Percentiles rank a stretch among this genome's conserved stretches.
Evolutionary conservation across 768 basidiomycete species (phyloP).

Genomic region (Boletus subparvulus): DNA sequence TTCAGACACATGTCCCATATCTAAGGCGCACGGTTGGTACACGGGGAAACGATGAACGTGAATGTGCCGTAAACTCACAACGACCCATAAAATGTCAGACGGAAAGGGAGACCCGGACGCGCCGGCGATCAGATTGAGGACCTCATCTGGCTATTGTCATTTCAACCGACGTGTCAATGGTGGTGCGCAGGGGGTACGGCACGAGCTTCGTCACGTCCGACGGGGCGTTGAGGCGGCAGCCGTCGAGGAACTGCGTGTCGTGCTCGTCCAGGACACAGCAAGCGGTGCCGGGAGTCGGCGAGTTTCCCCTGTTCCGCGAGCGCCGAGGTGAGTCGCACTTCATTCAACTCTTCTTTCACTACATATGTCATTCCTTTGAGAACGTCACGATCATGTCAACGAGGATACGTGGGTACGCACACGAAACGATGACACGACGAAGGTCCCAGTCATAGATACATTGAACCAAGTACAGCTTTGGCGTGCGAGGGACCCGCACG

Average conservation of each 20-base stretch:
- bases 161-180: neutral
- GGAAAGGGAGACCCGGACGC: neutral
- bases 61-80: neutral
- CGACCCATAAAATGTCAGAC: conserved; percentile 11
- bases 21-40: neutral
- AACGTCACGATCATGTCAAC: neutral
- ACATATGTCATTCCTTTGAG: too few species aligned
- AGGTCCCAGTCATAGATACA: conserved; percentile 2
- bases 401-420: neutral
- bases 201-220: conserved; percentile 9
- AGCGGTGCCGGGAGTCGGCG: neutral
- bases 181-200: conserved; percentile 3
- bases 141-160: neutral
- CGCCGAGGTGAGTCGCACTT: neutral
- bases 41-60: neutral
- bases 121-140: neutral
- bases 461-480: neutral
- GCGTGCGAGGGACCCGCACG: conserved; percentile 1
- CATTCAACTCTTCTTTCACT: neutral
- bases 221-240: neutral
- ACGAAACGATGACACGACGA: neutral
- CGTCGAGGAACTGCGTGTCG: neutral
- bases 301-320: neutral
- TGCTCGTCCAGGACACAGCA: neutral
- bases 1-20: conserved; percentile 16